Base-by-base conservation (phyloP, 1,284 basidiomycete species). In the Phellinidium pouzarii region DNA sequence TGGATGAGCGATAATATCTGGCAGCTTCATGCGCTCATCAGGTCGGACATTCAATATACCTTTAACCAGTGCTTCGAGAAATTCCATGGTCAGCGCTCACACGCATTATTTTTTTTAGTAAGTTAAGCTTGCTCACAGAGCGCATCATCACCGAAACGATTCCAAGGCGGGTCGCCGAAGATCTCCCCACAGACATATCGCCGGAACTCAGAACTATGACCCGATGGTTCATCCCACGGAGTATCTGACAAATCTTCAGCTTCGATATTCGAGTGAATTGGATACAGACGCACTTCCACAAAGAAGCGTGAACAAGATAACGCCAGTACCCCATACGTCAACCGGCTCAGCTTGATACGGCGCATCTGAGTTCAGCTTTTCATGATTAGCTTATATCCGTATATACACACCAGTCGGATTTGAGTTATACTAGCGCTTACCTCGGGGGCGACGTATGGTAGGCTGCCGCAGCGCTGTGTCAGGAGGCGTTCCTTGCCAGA, bases 391-490 rank as follows among this genome's bases (percentile, higher is more conserved):
- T 55, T 17, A 31, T 12, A 34, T 38, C 11, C 46, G 5, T 11
- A 44, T 48, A 20, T 47, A 51, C 3, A 17, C 47, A 19, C 3
- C n/a, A n/a, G n/a, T n/a, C n/a, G n/a, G n/a, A n/a, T n/a, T n/a
- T n/a, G 20, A 20, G 41, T 40, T 14, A 41, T 19, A 41, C 25
- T 12, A 8, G 31, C 7, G 61, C 72, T 51, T 59, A 91, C 92
- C 74, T 96, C 94, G 0, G 94, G 94, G 0, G 94, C 94, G 12
- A 95, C 87, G 66, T 99, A 99, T 0, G 96, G 95, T 54, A 96
- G 67, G 67, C 92, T 96, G 0, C 96, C 95, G 62, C 95, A 98
- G 42, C 88, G 71, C 58, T 94, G 93, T 1, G 77, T 83, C 43
- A 97, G 69, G 27, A 66, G 62, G 2, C 86, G 72, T 14, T 81